These are phyloP conservation scores for Astrothelium subdiscretum DNA, from an alignment of 495 filamentous ascomycete species.

Conservation along the genomic window DNA sequence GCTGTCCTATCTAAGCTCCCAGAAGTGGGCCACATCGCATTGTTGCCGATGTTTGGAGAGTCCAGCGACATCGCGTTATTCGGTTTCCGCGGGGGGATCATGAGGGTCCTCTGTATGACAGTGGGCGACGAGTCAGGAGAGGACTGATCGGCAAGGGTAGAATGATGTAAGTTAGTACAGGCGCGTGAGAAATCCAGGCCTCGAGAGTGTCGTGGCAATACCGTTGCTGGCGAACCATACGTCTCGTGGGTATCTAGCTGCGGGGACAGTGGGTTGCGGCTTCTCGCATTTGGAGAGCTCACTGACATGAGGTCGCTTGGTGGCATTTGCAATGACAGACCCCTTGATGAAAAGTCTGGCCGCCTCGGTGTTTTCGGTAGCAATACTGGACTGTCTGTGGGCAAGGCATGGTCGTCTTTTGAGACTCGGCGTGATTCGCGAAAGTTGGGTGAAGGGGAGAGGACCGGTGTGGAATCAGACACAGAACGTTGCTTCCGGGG, in stretches of 20 bases:
- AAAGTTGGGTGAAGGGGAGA: conserved; percentile 60
- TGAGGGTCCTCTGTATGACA: conserved; percentile 66
- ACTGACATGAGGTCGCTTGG: conserved; percentile 40
- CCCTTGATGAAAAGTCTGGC: conserved; percentile 44
- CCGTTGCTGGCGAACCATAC: conserved; percentile 73
- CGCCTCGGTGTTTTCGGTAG: conserved; percentile 44
- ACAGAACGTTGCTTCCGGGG: conserved; percentile 30
- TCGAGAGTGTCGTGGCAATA: conserved; percentile 73
- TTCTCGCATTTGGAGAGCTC: conserved; percentile 44
- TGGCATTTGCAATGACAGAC: conserved; percentile 65
- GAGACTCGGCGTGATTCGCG: conserved; percentile 43
- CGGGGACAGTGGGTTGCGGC: conserved; percentile 65
- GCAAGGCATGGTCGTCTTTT: conserved; percentile 70
- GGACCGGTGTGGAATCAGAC: conserved; percentile 28
- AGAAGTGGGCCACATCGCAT: conserved; percentile 33
- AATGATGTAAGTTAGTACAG: conserved; percentile 92
- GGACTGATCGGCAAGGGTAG: conserved; percentile 74
- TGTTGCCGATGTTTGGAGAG: conserved; percentile 32
- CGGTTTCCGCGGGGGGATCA: conserved; percentile 53
- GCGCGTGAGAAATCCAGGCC: conserved; percentile 88
- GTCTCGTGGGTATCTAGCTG: conserved; percentile 72
- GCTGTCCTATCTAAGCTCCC: conserved; percentile 52
- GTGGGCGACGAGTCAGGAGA: conserved; percentile 92
- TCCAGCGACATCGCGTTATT: conserved; percentile 34
- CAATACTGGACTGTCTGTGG: not conserved